A percentile compares a stretch with the other conserved stretches of the same genome.
Conservation (phyloP, 306 rosid genomes). For the Ormosia emarginata region DNA sequence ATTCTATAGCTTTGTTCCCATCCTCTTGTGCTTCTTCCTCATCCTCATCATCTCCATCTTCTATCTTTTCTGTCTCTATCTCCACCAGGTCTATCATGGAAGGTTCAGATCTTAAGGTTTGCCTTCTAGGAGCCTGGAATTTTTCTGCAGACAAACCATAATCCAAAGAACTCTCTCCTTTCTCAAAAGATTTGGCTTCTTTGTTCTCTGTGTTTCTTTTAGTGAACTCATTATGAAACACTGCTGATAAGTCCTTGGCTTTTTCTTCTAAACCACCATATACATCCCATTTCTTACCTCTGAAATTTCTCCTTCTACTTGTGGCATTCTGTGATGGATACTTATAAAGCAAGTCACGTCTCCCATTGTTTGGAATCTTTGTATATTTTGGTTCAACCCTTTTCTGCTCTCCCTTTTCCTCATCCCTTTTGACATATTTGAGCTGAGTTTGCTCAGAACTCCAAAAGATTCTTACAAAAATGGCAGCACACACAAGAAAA, state of each 20-base stretch:
- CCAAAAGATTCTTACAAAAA: slow-evolving; percentile 62
- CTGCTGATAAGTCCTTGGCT: slow-evolving; percentile 6
- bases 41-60: slow-evolving; percentile 41
- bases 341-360: slow-evolving; percentile 18
- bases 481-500: slow-evolving; percentile 46
- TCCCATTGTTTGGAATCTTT: background rate
- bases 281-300: slow-evolving; percentile 36
- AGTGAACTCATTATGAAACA: slow-evolving; percentile 14
- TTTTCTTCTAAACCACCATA: slow-evolving; percentile 30
- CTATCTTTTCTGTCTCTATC: slow-evolving; percentile 18
- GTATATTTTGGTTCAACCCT: background rate
- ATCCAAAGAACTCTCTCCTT: slow-evolving; percentile 30
- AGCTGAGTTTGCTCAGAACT: slow-evolving; percentile 59
- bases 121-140: background rate
- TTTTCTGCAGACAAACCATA: slow-evolving; percentile 6
- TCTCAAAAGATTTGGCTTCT: background rate
- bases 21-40: slow-evolving; percentile 40
- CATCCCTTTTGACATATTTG: slow-evolving; percentile 19
- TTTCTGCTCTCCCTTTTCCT: slow-evolving; percentile 14
- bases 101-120: slow-evolving; percentile 33
- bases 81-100: slow-evolving; percentile 26
- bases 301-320: slow-evolving; percentile 49
- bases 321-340: slow-evolving; percentile 34
- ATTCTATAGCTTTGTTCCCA: slow-evolving; percentile 58
- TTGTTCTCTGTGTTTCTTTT: background rate